phyloP scores from a whole-genome alignment of 805 yeast genomes.

The Candida coquimbonensis region DNA sequence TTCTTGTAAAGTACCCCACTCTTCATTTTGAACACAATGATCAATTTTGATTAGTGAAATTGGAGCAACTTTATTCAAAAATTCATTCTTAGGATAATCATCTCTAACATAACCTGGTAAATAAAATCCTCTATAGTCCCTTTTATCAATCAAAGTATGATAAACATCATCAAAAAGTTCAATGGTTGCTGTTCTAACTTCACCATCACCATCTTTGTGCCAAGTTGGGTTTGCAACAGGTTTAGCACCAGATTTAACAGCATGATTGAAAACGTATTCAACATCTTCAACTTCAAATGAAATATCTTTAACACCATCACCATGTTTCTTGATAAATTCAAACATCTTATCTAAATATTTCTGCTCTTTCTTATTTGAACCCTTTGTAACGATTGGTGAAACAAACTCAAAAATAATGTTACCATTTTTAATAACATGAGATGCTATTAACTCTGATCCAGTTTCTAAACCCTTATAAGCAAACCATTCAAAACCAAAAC shows the following conservation, averaged over 20 bases:
- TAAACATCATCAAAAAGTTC: constrained; percentile 53
- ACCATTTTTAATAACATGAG: constrained; percentile 58
- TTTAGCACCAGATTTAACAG: constrained; percentile 48
- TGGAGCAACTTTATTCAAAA: constrained; percentile 23
- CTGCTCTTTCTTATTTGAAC: constrained; percentile 15
- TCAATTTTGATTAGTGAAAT: constrained; percentile 45
- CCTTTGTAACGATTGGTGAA: constrained; percentile 28
- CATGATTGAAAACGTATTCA: constrained; percentile 35
- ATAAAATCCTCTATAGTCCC: constrained; percentile 32
- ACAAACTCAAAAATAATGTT: constrained; percentile 41
- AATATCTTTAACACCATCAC: constrained; percentile 77
- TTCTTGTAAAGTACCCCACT: constrained; percentile 56
- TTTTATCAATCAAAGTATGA: constrained; percentile 56
- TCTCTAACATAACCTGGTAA: constrained; percentile 40
- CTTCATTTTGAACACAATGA: constrained; percentile 76
- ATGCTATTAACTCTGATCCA: constrained; percentile 45
- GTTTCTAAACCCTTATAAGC: constrained; percentile 68
- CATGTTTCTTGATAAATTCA: constrained; percentile 47
- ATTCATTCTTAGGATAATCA: not conserved
- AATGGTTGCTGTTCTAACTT: constrained; percentile 45
- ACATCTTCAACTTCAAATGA: constrained; percentile 56
- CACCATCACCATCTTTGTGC: constrained; percentile 41
- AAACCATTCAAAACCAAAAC: constrained; percentile 56
- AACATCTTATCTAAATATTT: constrained; percentile 32
- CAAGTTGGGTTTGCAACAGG: constrained; percentile 25